Conservation (phyloP, 441 rosid species). For the Gossypium davidsonii region DNA sequence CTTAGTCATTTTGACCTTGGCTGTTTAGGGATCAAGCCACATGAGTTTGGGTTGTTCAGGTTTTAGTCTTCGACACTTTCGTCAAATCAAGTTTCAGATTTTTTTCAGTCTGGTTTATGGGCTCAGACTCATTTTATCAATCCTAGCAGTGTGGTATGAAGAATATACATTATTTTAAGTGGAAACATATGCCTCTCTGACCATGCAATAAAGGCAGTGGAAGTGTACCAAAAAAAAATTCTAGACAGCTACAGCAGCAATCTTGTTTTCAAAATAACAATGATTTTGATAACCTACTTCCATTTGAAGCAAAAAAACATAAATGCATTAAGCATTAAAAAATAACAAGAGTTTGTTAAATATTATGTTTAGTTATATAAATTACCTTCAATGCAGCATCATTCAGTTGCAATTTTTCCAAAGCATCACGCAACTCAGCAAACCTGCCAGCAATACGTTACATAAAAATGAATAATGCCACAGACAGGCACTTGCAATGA, state of each 20-base stretch:
- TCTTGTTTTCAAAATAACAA: not conserved
- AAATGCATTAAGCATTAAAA: not conserved
- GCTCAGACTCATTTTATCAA: not conserved
- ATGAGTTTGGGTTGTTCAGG: not conserved
- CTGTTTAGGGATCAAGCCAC: not conserved
- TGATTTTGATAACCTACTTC: not conserved
- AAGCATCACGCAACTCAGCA: conserved; percentile 85
- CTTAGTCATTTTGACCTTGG: not conserved
- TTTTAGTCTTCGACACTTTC: not conserved
- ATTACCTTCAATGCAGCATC: conserved; percentile 94
- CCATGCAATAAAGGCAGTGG: not conserved
- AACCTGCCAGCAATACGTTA: conserved; percentile 41
- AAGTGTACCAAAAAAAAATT: not conserved
- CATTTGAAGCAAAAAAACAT: not conserved
- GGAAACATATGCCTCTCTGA: not conserved
- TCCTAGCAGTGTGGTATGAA: not conserved
- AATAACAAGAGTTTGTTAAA: not conserved
- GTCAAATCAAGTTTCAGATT: not conserved
- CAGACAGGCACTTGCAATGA: conserved; percentile 7
- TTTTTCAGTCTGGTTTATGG: not conserved
- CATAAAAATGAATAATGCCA: conserved; percentile 17
- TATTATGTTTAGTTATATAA: not conserved
- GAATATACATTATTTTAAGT: not conserved
- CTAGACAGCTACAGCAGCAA: not conserved
- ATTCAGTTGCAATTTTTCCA: conserved; percentile 91